phyloP scores from a whole-genome alignment of 2,329 filamentous ascomycete species.

The Fusarium armeniacum region DNA sequence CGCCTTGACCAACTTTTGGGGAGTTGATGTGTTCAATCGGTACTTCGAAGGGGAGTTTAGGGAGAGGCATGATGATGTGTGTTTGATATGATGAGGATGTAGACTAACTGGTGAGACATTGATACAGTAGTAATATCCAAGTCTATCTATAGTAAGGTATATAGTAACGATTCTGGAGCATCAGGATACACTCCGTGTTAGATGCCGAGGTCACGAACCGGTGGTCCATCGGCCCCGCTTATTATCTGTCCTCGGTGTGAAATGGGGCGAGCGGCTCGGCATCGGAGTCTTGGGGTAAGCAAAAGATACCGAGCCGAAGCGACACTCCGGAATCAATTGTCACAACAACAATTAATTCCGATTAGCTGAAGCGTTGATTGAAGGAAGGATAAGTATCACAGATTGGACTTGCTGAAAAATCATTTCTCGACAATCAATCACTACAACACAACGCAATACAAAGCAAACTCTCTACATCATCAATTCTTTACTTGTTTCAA shows the following conservation, averaged over 20 bases:
- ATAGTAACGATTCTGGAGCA: not conserved
- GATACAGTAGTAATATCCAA: accelerated
- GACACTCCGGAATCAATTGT: not conserved
- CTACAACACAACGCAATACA: not conserved
- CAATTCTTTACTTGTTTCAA: not conserved
- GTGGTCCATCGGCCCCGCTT: conserved; percentile 19
- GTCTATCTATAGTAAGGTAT: not conserved
- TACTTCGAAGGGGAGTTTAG: conserved; percentile 12
- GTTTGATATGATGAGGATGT: not conserved
- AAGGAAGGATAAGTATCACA: conserved; percentile 1
- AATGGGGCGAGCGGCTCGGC: conserved; percentile 1
- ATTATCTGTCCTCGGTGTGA: not conserved
- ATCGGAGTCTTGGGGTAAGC: conserved; percentile 4
- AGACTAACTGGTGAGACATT: not conserved
- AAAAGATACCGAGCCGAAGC: conserved; percentile 24
- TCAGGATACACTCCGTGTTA: accelerated
- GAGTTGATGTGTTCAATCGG: conserved; percentile 11
- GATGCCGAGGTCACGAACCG: conserved; percentile 19
- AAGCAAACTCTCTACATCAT: not conserved
- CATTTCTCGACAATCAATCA: not conserved
- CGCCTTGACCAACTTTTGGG: conserved; percentile 15
- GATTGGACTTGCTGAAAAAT: not conserved
- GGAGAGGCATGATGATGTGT: conserved; percentile 15
- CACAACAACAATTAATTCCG: accelerated
- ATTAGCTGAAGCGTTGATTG: not conserved